Base-by-base conservation (phyloP, 2,329 filamentous ascomycete species). In the Bipolaris gigantea region DNA sequence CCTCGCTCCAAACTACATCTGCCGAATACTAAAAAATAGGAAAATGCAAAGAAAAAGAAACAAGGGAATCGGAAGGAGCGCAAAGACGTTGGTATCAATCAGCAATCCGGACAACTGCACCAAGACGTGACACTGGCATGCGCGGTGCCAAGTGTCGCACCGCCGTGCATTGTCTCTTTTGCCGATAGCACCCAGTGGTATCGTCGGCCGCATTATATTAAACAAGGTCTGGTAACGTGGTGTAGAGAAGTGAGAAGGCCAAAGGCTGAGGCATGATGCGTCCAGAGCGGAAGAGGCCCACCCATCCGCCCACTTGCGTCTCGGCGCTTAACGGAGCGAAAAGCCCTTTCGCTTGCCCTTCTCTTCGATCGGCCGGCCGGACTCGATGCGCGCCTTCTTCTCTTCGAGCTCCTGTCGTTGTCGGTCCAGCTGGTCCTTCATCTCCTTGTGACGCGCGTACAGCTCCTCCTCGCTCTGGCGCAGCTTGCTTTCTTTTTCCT, bases 391-490 rank as follows among this genome's bases (percentile, higher is more conserved):
- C 64, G 85, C 78, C 83, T 99, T 99, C 90, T 97, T 99, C 81
- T 99, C 94, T 77, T 99, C 94, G 73, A 99, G 85, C 77, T 99
- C 94, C 76, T 85, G 79, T 76, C 92, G 88, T 83, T 97, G 93
- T 75, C 92, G 88, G 73, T 99, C 94, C 70, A 99, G 86, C 78
- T 97, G 93, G 75, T 99, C 94, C 85, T 97, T 99, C 94, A 99
- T 99, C 83, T 99, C 94, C 75, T 93, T 88, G 82, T 99, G 94
- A 69, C 94, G 89, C 64, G 94, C 92, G 74, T 97, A 97, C 55
- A 99, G 82, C 83, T 99, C 94, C 77, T 99, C 94, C 79, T 99
- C 94, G 83, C 92, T 96, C 81, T 97, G 94, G 82, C 96, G 96
- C 76, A 99, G 83, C 81, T 99, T 99, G 85, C 91, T 96, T 81